phyloP scores from a whole-genome alignment of 2,329 filamentous ascomycete genomes.

The Niveomyces coronatus region DNA sequence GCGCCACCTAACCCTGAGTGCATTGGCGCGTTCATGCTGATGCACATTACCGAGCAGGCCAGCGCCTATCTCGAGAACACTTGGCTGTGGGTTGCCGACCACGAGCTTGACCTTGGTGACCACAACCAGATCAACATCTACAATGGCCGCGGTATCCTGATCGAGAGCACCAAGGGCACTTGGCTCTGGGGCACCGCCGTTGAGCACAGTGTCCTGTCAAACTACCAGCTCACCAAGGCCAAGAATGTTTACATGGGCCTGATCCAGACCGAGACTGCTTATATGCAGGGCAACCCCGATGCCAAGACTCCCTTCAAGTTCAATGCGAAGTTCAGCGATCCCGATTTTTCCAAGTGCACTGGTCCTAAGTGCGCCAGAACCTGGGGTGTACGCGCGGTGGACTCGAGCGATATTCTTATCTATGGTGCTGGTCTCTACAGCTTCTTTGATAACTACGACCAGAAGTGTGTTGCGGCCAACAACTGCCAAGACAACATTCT shows the following conservation, averaged over 20 bases:
- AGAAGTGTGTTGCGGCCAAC: slow-evolving; percentile 55
- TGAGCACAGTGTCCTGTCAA: slow-evolving; percentile 59
- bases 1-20: slow-evolving; percentile 56
- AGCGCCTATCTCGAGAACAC: slow-evolving; percentile 78
- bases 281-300: slow-evolving; percentile 76
- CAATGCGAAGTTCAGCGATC: slow-evolving; percentile 51
- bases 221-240: slow-evolving; percentile 76
- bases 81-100: slow-evolving; percentile 86
- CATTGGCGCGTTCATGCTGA: slow-evolving; percentile 60
- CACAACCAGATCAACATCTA: slow-evolving; percentile 77
- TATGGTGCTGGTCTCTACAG: slow-evolving; percentile 69
- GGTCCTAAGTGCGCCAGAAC: slow-evolving; percentile 55
- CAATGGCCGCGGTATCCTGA: slow-evolving; percentile 73
- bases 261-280: slow-evolving; percentile 85
- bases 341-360: slow-evolving; percentile 55
- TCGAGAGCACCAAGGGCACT: slow-evolving; percentile 63
- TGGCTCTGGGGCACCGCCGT: slow-evolving; percentile 75
- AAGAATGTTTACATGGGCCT: slow-evolving; percentile 71
- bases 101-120: slow-evolving; percentile 68
- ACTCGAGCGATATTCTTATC: slow-evolving; percentile 56
- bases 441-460: slow-evolving; percentile 75
- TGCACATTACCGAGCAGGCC: slow-evolving; percentile 52
- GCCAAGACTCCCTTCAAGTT: slow-evolving; percentile 54
- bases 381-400: slow-evolving; percentile 62
- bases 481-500: slow-evolving; percentile 73